Base-by-base conservation (phyloP, 2,329 filamentous ascomycete genomes). In the Microsporum audouinii region DNA sequence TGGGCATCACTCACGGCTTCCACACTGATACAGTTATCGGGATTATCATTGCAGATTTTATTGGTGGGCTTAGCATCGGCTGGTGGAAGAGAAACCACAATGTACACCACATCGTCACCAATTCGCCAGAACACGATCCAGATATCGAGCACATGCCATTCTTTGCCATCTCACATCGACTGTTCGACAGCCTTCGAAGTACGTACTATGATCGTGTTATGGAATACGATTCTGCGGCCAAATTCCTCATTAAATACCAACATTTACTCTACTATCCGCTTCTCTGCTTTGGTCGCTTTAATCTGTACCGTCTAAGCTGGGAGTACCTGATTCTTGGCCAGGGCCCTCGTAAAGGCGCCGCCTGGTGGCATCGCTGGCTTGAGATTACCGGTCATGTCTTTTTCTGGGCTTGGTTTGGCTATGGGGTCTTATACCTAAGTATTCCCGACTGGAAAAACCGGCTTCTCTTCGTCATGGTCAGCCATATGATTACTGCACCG, bases 61-160 rank as follows among this genome's bases (percentile, higher is more conserved):
- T 94, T 23, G 94, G 94, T 41, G 94, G 94, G 0, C 76, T 99
- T 38, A 96, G 90, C 31, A 77, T 96, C 60, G 89, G 92, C 51
- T 99, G 94, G 94, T 99, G 94, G 92, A 97, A 97, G 76, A 82
- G 85, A 64, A 96, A 86, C 71, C 92, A 97, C 75, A 97, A 97
- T 70, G 91, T 96, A 6, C 92, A 97, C 71, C 92, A 97, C 70
- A 91, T 97, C 67, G 88, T 97, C 59, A 97, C 94, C 17, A 97
- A 97, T 73, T 88, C 88, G 49, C 89, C 91, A 12, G 94, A 96
- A 73, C 92, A 97, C 71, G 92, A 97, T 71, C 92, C 94, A 0
- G 92, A 97, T 71, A 97, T 96, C 67, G 85, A 92, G 71, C 88
- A 96, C 72, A 83, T 95, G 74, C 91, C 91, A 2, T 87, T 96